These are phyloP conservation scores for Penicillium palitans DNA, from an alignment of 2,329 filamentous ascomycete species.

Conservation along the genomic window DNA sequence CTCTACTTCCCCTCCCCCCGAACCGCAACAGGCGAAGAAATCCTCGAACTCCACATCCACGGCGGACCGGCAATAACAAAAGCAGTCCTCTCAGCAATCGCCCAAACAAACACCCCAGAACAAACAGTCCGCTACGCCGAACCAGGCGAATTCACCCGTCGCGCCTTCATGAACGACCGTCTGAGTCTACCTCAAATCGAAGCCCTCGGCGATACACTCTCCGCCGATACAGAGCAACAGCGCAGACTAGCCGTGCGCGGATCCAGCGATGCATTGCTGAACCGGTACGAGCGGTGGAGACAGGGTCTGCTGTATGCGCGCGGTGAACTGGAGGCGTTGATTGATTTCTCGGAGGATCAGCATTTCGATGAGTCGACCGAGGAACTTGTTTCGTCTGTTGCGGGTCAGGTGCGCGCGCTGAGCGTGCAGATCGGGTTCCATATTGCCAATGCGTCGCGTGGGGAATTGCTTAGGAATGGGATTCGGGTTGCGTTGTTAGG, in stretches of 20 bases:
- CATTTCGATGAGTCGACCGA: slow-evolving; percentile 87
- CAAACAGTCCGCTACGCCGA: slow-evolving; percentile 77
- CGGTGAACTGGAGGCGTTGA: slow-evolving; percentile 89
- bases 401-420: slow-evolving; percentile 62
- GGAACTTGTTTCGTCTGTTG: slow-evolving; percentile 70
- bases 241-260: slow-evolving; percentile 81
- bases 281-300: slow-evolving; percentile 82
- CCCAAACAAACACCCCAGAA: slow-evolving; percentile 38
- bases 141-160: slow-evolving; percentile 89
- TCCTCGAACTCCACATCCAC: slow-evolving; percentile 92
- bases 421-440: slow-evolving; percentile 65
- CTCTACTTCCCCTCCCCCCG: slow-evolving; percentile 78
- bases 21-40: slow-evolving; percentile 88
- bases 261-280: slow-evolving; percentile 66
- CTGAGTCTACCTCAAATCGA: slow-evolving; percentile 83
- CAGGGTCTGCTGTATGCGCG: slow-evolving; percentile 73
- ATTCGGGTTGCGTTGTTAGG: slow-evolving; percentile 85
- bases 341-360: slow-evolving; percentile 96
- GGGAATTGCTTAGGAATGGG: slow-evolving; percentile 79
- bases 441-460: slow-evolving; percentile 73
- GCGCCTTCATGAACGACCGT: slow-evolving; percentile 83
- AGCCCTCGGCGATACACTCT: slow-evolving; percentile 60
- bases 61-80: slow-evolving; percentile 86
- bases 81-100: slow-evolving; percentile 77
- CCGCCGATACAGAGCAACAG: slow-evolving; percentile 85